phyloP scores from a whole-genome alignment of 1,139 yeast genomes.

The Suhomyces kunorum region DNA sequence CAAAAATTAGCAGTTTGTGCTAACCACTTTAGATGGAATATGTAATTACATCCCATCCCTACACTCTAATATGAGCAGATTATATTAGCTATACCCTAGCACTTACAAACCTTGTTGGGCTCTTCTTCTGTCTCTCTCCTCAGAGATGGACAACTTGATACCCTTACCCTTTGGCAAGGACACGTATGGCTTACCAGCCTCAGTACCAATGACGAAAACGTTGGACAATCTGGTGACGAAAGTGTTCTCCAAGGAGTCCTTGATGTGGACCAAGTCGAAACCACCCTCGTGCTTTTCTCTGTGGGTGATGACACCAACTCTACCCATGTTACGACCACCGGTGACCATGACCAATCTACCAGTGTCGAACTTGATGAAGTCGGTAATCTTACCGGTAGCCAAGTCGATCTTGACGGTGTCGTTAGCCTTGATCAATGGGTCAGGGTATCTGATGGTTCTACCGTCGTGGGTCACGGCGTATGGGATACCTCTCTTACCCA shows the following conservation, averaged over 20 bases:
- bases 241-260: slow-evolving; percentile 95
- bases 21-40: too few species aligned
- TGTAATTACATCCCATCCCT: too few species aligned
- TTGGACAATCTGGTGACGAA: slow-evolving; percentile 97
- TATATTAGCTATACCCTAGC: slow-evolving; percentile 9
- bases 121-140: slow-evolving; percentile 99
- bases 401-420: slow-evolving; percentile 97
- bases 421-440: slow-evolving; percentile 92
- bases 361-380: slow-evolving; percentile 89
- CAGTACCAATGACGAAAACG: slow-evolving; percentile 93
- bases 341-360: slow-evolving; percentile 97
- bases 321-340: slow-evolving; percentile 99
- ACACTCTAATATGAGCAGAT: slow-evolving; percentile 91
- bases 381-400: slow-evolving; percentile 92
- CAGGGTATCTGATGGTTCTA: slow-evolving; percentile 99
- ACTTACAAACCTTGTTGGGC: slow-evolving; percentile 58
- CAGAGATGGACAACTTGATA: slow-evolving; percentile 95
- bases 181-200: slow-evolving; percentile 95
- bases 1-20: too few species aligned
- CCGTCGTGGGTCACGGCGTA: slow-evolving; percentile 99
- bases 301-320: slow-evolving; percentile 98
- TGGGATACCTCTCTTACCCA: slow-evolving; percentile 98
- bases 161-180: slow-evolving; percentile 99
- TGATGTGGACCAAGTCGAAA: slow-evolving; percentile 97
- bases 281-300: slow-evolving; percentile 99